Evolutionary conservation across 176 grass and related monocot genomes (phyloP), one percentile per base, ranked within the genome.

Genomic region (Elaeis guineensis): DNA sequence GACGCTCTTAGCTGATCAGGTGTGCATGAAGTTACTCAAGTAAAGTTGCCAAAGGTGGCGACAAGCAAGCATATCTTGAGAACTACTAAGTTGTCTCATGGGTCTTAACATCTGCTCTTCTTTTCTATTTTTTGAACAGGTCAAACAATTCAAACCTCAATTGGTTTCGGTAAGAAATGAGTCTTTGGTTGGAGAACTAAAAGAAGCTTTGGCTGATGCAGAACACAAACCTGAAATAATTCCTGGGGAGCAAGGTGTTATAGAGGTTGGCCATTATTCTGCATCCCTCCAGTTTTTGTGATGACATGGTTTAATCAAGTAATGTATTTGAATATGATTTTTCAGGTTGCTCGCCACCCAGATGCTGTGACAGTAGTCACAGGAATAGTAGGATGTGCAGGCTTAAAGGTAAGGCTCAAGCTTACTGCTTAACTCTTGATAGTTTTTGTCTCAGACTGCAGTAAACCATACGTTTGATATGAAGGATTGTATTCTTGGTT

Each of bases 301-400:
- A 11, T 20, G 7, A 11, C 35, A 44, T 44, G 35, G 14, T 44
- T 44, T 12, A 12, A 44, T 44, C 35, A 44, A 14, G 11, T 44
- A 44, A 44, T 11, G 14, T 12, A 69, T 58, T 74, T 4, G 53
- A 70, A 16, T 35, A 44, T 62, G 63, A 5, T 30, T 71, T 73
- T 19, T 58, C 63, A 98, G 93, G 93, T 98, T 4, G 87, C 93
- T 58, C 79, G 84, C 57, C 93, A 98, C 57, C 87, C 84, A 50
- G 87, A 98, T 74, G 87, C 79, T 57, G 84, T 88, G 35, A 98
- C 87, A 23, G 93, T 89, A 52, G 87, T 98, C 72, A 92, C 93
- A 20, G 93, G 93, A 29, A 98, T 98, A 83, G 93, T 98, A 73
- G 93, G 93, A 19, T 92, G 93, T 74, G 93, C 93, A 66, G 93